A percentile compares a stretch with the other conserved stretches of the same genome.
phyloP scores from a whole-genome alignment of 2,329 filamentous ascomycete species.

The Penicillium thymicola region DNA sequence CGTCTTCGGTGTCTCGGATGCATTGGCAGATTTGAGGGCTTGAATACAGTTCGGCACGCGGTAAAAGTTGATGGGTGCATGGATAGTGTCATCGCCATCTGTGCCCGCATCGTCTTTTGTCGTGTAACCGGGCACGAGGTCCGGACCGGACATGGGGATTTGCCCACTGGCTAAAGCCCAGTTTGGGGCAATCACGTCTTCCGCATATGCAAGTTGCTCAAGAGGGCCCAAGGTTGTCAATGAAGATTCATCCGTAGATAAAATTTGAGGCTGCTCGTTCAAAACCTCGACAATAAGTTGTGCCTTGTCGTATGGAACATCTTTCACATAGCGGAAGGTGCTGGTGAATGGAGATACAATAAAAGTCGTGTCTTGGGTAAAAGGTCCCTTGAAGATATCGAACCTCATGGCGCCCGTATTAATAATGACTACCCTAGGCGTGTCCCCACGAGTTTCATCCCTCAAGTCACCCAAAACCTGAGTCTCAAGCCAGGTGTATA shows the following conservation, averaged over 20 bases:
- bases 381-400: slow-evolving; percentile 88
- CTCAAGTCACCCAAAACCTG: slow-evolving; percentile 68
- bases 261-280: slow-evolving; percentile 56
- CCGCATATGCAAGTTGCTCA: slow-evolving; percentile 39
- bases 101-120: slow-evolving; percentile 78
- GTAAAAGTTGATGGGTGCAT: slow-evolving; percentile 71
- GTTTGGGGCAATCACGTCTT: slow-evolving; percentile 22
- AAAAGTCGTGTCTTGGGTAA: slow-evolving; percentile 83
- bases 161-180: slow-evolving; percentile 24
- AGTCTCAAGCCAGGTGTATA: slow-evolving; percentile 77
- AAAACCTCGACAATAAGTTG: slow-evolving; percentile 61
- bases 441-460: slow-evolving; percentile 56
- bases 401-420: slow-evolving; percentile 94
- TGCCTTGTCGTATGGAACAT: slow-evolving; percentile 76
- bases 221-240: slow-evolving; percentile 43
- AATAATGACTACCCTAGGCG: slow-evolving; percentile 65
- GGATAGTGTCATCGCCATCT: slow-evolving; percentile 88
- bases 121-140: slow-evolving; percentile 72
- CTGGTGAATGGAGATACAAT: slow-evolving; percentile 86
- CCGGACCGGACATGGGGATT: slow-evolving; percentile 34
- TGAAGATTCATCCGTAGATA: slow-evolving; percentile 25
- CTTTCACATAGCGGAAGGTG: slow-evolving; percentile 69
- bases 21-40: slow-evolving; percentile 51
- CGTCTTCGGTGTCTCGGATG: slow-evolving; percentile 56
- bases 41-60: slow-evolving; percentile 80